Conservation (phyloP, 2,329 filamentous ascomycete species). For the Bisporella sp. region DNA sequence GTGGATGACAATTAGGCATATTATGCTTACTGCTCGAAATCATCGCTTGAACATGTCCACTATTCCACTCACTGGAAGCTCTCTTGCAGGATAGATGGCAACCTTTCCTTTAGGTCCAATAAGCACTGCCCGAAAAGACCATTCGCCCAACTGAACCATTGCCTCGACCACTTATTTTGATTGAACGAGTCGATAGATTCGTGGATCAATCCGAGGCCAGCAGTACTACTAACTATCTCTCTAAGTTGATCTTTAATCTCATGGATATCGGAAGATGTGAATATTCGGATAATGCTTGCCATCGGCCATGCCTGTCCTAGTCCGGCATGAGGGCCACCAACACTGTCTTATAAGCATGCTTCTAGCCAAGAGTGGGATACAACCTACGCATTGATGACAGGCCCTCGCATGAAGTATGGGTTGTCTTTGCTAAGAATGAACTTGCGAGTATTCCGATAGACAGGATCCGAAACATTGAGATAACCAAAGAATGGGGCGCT, state of each 20-base stretch:
- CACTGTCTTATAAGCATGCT: constrained; percentile 34
- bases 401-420: constrained; percentile 60
- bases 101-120: constrained; percentile 65
- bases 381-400: constrained; percentile 48
- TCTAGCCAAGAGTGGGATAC: too few species aligned
- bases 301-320: constrained; percentile 48
- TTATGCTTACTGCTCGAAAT: too few species aligned
- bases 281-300: constrained; percentile 45
- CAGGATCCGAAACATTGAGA: constrained; percentile 46
- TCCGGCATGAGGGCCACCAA: constrained; percentile 64
- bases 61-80: constrained; percentile 36
- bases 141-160: constrained; percentile 77
- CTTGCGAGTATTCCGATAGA: constrained; percentile 72
- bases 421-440: constrained; percentile 73
- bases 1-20: too few species aligned
- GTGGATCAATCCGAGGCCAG: constrained; percentile 37
- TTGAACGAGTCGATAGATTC: constrained; percentile 40
- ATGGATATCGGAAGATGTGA: constrained; percentile 35
- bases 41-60: too few species aligned
- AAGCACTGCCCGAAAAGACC: constrained; percentile 82
- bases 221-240: constrained; percentile 21
- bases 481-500: constrained; percentile 60
- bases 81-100: constrained; percentile 54
- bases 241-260: constrained; percentile 25
- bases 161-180: constrained; percentile 33